Evolutionary conservation across 2,329 filamentous ascomycete genomes (phyloP), one percentile per base, ranked within the genome.

Genomic region (Sporothrix phasma): DNA sequence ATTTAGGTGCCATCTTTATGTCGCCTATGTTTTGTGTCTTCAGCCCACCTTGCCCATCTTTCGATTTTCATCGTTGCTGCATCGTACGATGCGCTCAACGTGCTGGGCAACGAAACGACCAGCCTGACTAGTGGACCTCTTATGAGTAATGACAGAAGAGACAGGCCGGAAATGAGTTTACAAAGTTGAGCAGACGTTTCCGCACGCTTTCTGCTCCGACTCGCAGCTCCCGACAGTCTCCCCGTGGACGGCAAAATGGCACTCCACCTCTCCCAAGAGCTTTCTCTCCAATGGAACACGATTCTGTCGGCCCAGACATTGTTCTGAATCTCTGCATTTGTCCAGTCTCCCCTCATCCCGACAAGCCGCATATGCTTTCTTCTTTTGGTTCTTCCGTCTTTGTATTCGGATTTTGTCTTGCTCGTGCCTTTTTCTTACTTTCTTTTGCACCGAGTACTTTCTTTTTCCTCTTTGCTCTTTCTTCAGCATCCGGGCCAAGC

Each of bases 31-130:
- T 34, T 3, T n/a, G 47, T 31, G 17, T n/a, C n/a, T n/a, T 26
- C 58, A 31, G 39, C 41, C 58, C 58, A 46, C 43, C 31, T 61
- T 49, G 17, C n/a, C 56, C 59, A 49, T 61, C 59, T 61, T 61
- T 49, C 59, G 59, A 61, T 49, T 49, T 61, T 49, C 29, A 22
- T 31, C 43, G 15, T n/a, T 60, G 24, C 39, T 37, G 19, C 19
- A 61, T 61, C 59, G 45, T 61, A 61, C 43, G 59, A 49, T 61
- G 29, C 24, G 10, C 15, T 24, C 24, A n/a, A 17, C 41, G 11
- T 29, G 11, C n/a, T 43, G 43, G 43, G 39, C 31, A 5, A n/a
- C n/a, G n/a, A n/a, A 51, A 51, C 47, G 46, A 47, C 46, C 10
- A 31, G 47, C 47, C 15, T 22, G n/a, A 5, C 51, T 54, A 54